Percentiles rank a stretch among this genome's conserved stretches.
phyloP scores from a whole-genome alignment of 164 flowering plant genomes.

The Annona cherimola region DNA sequence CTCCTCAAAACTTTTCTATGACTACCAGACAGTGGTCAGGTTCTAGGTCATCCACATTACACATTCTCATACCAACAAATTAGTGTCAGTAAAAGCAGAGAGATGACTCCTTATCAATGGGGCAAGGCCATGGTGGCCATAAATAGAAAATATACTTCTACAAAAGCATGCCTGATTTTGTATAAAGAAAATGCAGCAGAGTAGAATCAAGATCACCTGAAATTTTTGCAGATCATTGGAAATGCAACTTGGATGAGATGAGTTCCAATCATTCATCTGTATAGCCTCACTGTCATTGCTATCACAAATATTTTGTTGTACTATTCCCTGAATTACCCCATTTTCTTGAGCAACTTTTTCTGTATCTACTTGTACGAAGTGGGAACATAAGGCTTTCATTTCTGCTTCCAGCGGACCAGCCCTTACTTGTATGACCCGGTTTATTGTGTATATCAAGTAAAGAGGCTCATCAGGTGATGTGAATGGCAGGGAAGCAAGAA shows the following conservation, averaged over 20 bases:
- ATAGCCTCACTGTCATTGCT: constrained; percentile 27
- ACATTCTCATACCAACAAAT: neutral
- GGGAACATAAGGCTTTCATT: constrained; percentile 57
- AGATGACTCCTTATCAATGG: neutral
- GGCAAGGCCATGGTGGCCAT: neutral
- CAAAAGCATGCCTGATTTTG: neutral
- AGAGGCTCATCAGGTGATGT: constrained; percentile 90
- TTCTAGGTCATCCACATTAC: no score
- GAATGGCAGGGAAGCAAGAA: constrained; percentile 84
- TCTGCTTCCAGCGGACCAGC: constrained; percentile 82
- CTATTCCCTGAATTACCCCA: constrained; percentile 27
- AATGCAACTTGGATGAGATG: constrained; percentile 24
- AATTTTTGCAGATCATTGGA: constrained; percentile 51
- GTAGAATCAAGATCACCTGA: constrained; percentile 43
- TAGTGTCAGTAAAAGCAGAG: neutral
- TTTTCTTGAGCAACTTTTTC: constrained; percentile 30
- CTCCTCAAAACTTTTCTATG: no score
- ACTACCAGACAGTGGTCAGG: no score
- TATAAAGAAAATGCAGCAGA: neutral
- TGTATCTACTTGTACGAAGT: constrained; percentile 28
- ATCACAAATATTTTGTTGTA: constrained; percentile 1
- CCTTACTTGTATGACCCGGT: constrained; percentile 88
- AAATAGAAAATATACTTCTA: neutral
- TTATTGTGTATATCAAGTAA: constrained; percentile 75
- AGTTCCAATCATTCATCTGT: constrained; percentile 16